Conservation (phyloP, 495 filamentous ascomycete species). For the Daldinia caldariorum region DNA sequence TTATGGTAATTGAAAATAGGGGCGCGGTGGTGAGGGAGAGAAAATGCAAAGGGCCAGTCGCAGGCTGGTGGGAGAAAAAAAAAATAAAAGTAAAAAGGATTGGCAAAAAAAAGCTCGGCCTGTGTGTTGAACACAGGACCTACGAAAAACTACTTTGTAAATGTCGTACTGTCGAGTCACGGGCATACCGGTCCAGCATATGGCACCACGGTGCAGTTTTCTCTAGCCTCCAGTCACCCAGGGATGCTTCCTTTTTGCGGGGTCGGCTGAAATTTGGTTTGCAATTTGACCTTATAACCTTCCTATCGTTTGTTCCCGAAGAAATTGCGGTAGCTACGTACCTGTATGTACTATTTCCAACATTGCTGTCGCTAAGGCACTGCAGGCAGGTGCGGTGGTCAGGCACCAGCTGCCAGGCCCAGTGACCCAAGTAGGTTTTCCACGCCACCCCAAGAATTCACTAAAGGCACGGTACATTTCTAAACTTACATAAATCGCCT, state of each 20-base stretch:
- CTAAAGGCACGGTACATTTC: too few species aligned
- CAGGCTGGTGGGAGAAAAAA: background rate
- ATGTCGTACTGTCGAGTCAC: slow-evolving; percentile 4
- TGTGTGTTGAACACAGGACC: background rate
- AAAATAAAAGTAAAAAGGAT: background rate
- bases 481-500: too few species aligned
- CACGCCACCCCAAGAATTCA: background rate
- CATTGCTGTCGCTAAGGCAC: background rate
- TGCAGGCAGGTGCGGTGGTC: background rate
- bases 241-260: slow-evolving; percentile 13
- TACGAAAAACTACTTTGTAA: slow-evolving; percentile 14
- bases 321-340: background rate
- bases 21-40: background rate
- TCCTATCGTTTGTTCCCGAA: background rate
- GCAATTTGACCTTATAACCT: slow-evolving; percentile 2
- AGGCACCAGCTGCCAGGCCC: background rate
- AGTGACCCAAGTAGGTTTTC: background rate
- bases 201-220: slow-evolving; percentile 3
- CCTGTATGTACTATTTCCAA: background rate
- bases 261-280: slow-evolving; percentile 11
- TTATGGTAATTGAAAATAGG: background rate
- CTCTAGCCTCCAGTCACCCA: slow-evolving; percentile 23
- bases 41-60: background rate
- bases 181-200: slow-evolving; percentile 18
- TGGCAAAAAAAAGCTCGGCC: slow-evolving; percentile 8